Base-by-base conservation (phyloP, 176 grass and related monocot genomes). In the Chrysopogon serrulatus region DNA sequence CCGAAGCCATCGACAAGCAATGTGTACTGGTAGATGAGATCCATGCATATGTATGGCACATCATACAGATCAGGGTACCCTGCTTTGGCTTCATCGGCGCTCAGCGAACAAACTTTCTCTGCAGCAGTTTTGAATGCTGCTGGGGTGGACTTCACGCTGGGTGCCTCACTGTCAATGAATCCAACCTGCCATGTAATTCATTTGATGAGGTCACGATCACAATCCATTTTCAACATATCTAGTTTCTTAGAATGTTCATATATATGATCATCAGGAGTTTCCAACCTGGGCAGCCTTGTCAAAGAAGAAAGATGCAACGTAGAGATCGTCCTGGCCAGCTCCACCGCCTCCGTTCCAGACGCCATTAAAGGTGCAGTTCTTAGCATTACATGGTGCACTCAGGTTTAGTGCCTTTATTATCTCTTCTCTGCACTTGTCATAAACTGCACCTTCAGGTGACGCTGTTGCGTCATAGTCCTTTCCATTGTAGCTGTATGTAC, bases 1-100 rank as follows among this genome's bases (percentile, higher is more conserved):
- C 93, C 79, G 6, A 92, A 90, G 9, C 88, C 93, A 26, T 90
- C 82, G 2, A 90, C 90, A 4, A 95, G 90, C 36, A 96, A 54
- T 12, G 83, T 44, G 71, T 92, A 92, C 10, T 86, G 85, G 35
- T 92, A 89, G 5, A 83, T 23, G 30, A 93, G 76, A 60, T 93
- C 91, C 85, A 93, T 90, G 73, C 91, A 90, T 4, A 90, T 23
- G 49, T 74, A 93, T 10, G 78, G 88, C 71, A 80, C 26, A 19
- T 86, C 77, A 1, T 8, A 8, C 3, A 59, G 15, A 2, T 24
- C 23, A 12, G 79, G 79, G 33, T 87, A 90, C 9, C 13, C 61
- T 0, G 54, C 26, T 4, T 10, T 41, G 13, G 73, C 88, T 23
- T 90, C 72, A 1, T 40, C 6, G 3, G 15, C 60, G 39, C 63